Conservation (phyloP, 148 eudicot species). For the Rhododendron ferrugineum region DNA sequence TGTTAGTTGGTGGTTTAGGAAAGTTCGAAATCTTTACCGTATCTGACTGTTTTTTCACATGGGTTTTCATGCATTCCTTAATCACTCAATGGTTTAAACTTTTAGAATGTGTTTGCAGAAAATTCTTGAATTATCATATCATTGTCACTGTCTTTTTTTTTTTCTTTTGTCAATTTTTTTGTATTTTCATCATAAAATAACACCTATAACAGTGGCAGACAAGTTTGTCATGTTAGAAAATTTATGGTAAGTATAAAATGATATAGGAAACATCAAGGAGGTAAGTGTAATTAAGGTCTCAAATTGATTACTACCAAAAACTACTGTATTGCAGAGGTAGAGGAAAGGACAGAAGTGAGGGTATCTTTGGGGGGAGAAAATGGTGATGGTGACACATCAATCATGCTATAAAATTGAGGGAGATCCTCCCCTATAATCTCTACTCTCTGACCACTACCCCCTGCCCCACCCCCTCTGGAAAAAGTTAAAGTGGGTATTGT, state of each 20-base stretch:
- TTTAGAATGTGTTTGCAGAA: too few relatives aligned
- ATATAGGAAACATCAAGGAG: neutral
- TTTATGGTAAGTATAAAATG: neutral
- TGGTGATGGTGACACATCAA: conserved; percentile 40
- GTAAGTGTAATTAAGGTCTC: neutral
- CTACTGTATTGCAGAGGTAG: neutral
- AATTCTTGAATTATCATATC: too few relatives aligned
- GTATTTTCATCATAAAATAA: too few relatives aligned
- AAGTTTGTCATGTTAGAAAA: neutral
- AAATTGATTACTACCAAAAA: neutral
- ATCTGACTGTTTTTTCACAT: too few relatives aligned
- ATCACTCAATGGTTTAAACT: too few relatives aligned
- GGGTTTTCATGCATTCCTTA: too few relatives aligned
- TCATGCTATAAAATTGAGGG: conserved; percentile 58
- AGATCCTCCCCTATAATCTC: conserved; percentile 38
- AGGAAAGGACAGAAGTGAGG: neutral
- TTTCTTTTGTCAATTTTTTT: too few relatives aligned
- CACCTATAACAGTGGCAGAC: neutral
- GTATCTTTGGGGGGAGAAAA: conserved; percentile 18
- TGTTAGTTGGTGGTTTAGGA: too few relatives aligned
- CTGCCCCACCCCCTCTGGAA: neutral
- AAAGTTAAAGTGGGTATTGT: neutral
- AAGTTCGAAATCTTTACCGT: too few relatives aligned
- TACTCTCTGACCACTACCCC: conserved; percentile 11
- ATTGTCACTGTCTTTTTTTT: too few relatives aligned